Percentiles rank a stretch among this genome's conserved stretches.
phyloP scores from a whole-genome alignment of 805 yeast genomes.

The Danielozyma ontarioensis region DNA sequence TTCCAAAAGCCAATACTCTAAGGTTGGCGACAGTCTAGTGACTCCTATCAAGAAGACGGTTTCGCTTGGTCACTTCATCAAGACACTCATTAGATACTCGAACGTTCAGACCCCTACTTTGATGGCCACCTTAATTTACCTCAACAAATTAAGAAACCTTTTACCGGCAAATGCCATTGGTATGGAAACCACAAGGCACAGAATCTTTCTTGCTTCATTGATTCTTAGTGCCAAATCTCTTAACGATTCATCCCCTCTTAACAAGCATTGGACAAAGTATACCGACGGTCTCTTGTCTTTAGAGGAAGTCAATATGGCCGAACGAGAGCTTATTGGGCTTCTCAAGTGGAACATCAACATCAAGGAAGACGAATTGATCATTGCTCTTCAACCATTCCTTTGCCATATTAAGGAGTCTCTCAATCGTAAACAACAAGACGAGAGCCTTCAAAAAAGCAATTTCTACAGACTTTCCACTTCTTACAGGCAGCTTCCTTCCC shows the following conservation, averaged over 20 bases:
- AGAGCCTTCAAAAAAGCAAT: constrained; percentile 20
- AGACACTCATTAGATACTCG: constrained; percentile 66
- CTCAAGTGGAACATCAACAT: constrained; percentile 83
- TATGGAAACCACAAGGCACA: constrained; percentile 87
- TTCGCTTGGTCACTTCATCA: constrained; percentile 58
- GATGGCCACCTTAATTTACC: constrained; percentile 86
- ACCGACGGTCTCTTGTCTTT: constrained; percentile 78
- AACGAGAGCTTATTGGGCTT: constrained; percentile 76
- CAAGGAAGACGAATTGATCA: constrained; percentile 61
- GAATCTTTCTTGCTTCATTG: constrained; percentile 84
- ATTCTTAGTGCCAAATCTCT: constrained; percentile 88
- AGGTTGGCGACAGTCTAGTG: constrained; percentile 33
- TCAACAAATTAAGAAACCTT: constrained; percentile 68
- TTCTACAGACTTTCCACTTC: constrained; percentile 27
- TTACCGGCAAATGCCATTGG: constrained; percentile 89
- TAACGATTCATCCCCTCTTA: constrained; percentile 91
- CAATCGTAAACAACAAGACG: constrained; percentile 17
- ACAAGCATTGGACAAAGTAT: constrained; percentile 93
- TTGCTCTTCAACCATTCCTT: constrained; percentile 70
- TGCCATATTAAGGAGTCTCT: constrained; percentile 58
- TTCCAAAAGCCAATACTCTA: constrained; percentile 15
- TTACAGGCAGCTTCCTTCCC: constrained; percentile 2
- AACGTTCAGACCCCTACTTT: constrained; percentile 93
- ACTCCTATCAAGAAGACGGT: constrained; percentile 20
- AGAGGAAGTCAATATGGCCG: constrained; percentile 84